Evolutionary conservation across 148 eudicot genomes (phyloP).

Genomic region (Heliamphora exappendiculata): DNA sequence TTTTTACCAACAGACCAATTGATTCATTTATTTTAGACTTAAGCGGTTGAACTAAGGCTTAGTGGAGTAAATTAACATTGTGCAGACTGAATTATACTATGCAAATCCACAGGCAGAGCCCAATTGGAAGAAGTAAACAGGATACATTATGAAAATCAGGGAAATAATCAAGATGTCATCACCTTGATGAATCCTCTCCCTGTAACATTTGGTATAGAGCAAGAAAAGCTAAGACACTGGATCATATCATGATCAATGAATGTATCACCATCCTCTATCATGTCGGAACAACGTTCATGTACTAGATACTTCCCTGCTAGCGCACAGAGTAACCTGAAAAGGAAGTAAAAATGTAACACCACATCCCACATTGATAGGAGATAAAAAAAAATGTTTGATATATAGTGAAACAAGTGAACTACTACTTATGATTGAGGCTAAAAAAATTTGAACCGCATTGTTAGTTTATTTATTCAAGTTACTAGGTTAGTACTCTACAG

Average conservation of each 20-base stretch:
- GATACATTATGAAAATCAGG: background rate
- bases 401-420: too few species aligned
- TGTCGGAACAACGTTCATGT: conserved; percentile 44
- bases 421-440: too few species aligned
- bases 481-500: too few species aligned
- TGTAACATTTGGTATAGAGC: conserved; percentile 52
- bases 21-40: too few species aligned
- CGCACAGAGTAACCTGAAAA: conserved; percentile 70
- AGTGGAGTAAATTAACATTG: too few species aligned
- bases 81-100: too few species aligned
- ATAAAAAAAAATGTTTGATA: too few species aligned
- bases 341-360: background rate
- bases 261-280: conserved; percentile 33
- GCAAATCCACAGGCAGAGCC: background rate
- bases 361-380: too few species aligned
- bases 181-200: conserved; percentile 99
- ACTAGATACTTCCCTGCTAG: conserved; percentile 72
- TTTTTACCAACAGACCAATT: too few species aligned
- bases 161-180: conserved; percentile 2
- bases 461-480: too few species aligned
- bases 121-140: background rate
- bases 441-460: too few species aligned
- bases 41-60: too few species aligned
- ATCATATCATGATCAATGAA: conserved; percentile 31
- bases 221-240: conserved; percentile 55